Base-by-base conservation (phyloP, 2,329 filamentous ascomycete species). In the Colletotrichum sojae region DNA sequence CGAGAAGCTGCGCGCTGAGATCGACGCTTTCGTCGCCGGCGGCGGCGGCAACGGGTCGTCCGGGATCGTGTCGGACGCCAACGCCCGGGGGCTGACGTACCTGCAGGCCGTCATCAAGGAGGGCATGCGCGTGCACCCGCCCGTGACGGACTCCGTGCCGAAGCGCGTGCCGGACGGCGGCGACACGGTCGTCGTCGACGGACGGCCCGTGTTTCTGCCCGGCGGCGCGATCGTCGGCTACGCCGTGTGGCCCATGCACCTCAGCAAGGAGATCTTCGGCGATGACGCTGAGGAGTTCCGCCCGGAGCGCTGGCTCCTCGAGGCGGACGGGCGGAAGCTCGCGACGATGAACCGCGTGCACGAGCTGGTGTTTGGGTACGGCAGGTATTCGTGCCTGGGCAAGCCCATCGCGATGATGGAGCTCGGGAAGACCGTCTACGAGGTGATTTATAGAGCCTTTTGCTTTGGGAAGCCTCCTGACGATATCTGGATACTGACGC, bases 221-320 rank as follows among this genome's bases (percentile, higher is more conserved):
- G 75, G 73, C 0, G 77, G 78, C 0, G 67, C 67, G 8, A 62
- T 67, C n/a, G 31, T 70, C 15, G 67, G 52, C 56, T 53, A 51
- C 46, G 67, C 63, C 18, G 63, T 60, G 1, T 70, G 67, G 63
- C 67, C 63, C 18, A 76, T 91, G 8, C 89, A 91, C 72, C 83
- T 85, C 0, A 80, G 85, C 5, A 80, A 82, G 6, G 83, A 86
- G 25, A 76, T 90, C 8, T 91, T 90, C 69, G 89, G 89, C 1
- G 74, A 80, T 0, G 86, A 91, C 71, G 84, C 86, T 0, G 84
- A 89, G 51, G 74, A 75, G 0, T 92, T 86, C 73, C 77, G 85
- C 4, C 89, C 89, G 0, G 88, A 91, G 73, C 77, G 89, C 25
- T 90, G 88, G 80, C 77, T 91, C 85, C 77, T 91, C 1, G 69